Base-by-base conservation (phyloP, 208 protist species). In the Crithidia fasciculata region DNA sequence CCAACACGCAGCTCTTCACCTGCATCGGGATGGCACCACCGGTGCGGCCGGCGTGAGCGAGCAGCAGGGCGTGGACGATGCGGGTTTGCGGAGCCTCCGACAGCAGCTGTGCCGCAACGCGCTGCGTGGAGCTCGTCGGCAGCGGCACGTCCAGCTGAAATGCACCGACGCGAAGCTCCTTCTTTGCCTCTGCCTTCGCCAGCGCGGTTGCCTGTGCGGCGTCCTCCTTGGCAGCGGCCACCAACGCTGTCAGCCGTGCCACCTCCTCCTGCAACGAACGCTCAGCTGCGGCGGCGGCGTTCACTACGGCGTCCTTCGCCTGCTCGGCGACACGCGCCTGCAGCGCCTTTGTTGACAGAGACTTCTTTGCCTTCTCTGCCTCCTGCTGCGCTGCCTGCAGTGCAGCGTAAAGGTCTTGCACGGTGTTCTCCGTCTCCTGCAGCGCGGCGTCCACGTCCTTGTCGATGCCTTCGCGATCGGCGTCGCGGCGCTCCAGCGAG, bases 391-490 rank as follows among this genome's bases (percentile, higher is more conserved):
- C 63, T 13, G 55, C 53, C 47, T 92, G 76, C 40, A 93, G 64
- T 10, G 86, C 85, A 12, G 44, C 70, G 70, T 91, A 87, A 12
- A 91, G 65, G 5, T 79, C 81, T 44, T 80, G 76, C 43, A 95
- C 73, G 16, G 87, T 93, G 16, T 43, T 19, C 49, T 89, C 87
- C 8, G 90, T 90, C 18, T 91, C 90, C 19, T 84, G 76, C 41
- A 95, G 74, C 8, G 80, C 84, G 0, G 40, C 52, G 8, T 84
- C 82, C 13, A 89, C 74, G 18, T 87, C 76, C 36, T 53, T 62
- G 68, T 91, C 78, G 7, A 80, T 44, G 5, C 59, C 56, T 36
- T 76, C 76, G 13, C 76, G 78, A 12, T 87, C 71, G 8, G 55
- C 40, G 55, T 86, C 61, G 45, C 81, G 81, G 16, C 84, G 78